Evolutionary conservation across 805 yeast species (phyloP).

Genomic region (Lipomyces yamadae): DNA sequence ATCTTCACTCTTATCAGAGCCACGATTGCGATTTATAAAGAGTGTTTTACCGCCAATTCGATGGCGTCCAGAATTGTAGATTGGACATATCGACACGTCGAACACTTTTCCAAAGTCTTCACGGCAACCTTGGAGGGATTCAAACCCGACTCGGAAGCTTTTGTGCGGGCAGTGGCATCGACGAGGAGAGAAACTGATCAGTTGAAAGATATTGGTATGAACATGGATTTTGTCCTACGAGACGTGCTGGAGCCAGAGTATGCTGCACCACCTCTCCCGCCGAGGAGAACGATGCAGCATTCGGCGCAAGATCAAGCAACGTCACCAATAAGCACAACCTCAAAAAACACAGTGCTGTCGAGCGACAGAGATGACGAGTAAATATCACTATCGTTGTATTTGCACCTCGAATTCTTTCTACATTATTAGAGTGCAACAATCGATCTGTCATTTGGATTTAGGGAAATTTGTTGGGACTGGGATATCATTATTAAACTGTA

Average conservation of each 20-base stretch:
- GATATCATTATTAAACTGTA: neutral
- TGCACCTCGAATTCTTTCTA: neutral
- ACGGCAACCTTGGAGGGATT: conserved; percentile 61
- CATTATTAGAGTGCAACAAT: neutral
- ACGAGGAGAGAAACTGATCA: conserved; percentile 32
- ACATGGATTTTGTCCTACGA: conserved; percentile 35
- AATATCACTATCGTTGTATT: neutral
- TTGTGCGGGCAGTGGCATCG: conserved; percentile 24
- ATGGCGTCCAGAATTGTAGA: conserved; percentile 68
- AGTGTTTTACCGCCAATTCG: conserved; percentile 53
- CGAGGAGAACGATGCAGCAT: neutral
- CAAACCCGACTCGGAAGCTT: conserved; percentile 16
- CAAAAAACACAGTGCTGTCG: neutral
- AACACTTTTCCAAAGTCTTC: conserved; percentile 61
- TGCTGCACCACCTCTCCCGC: neutral
- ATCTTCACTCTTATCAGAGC: conserved; percentile 64
- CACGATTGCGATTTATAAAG: conserved; percentile 60
- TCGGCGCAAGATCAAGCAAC: neutral
- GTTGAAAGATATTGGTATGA: conserved; percentile 35
- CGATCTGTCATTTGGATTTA: neutral
- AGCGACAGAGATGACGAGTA: neutral
- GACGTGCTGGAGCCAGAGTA: conserved; percentile 20
- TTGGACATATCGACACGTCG: conserved; percentile 74
- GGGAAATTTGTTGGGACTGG: neutral
- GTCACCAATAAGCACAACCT: neutral